Evolutionary conservation across 2,329 filamentous ascomycete genomes (phyloP).

Genomic region (Lecanicillium sp.): DNA sequence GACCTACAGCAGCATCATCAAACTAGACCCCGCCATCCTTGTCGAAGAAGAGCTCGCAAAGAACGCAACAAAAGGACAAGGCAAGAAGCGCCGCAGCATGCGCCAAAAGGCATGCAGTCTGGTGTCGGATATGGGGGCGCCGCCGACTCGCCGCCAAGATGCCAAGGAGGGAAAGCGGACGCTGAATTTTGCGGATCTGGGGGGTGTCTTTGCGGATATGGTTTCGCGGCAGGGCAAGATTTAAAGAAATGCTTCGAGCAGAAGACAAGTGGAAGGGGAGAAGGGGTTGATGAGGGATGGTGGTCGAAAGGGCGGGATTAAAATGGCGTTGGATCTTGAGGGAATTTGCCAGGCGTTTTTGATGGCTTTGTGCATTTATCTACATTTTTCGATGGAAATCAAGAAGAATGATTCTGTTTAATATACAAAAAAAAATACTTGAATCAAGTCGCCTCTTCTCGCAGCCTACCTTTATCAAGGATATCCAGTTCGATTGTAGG

Average conservation of each 20-base stretch:
- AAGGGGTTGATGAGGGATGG: background rate
- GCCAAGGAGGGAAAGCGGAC: constrained; percentile 21
- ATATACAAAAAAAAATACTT: no score
- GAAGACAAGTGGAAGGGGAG: background rate
- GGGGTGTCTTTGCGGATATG: constrained; percentile 15
- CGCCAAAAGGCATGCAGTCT: constrained; percentile 25
- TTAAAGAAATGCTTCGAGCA: background rate
- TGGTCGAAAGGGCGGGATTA: no score
- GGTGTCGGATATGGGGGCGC: constrained; percentile 22
- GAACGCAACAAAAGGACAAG: no score
- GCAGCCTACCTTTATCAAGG: no score
- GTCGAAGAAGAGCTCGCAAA: background rate
- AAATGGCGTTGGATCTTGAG: no score
- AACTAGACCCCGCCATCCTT: constrained; percentile 11
- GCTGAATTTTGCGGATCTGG: constrained; percentile 19
- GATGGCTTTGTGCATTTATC: no score
- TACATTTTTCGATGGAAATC: no score
- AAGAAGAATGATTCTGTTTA: no score
- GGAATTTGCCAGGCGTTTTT: background rate
- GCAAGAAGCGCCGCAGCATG: constrained; percentile 16
- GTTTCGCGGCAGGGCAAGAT: constrained; percentile 7
- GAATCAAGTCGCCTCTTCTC: no score
- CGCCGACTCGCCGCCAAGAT: constrained; percentile 23
- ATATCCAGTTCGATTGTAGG: no score
- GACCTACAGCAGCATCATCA: constrained; percentile 19